Evolutionary conservation across 495 filamentous ascomycete species (phyloP).

Genomic region (Xylaria grammica): DNA sequence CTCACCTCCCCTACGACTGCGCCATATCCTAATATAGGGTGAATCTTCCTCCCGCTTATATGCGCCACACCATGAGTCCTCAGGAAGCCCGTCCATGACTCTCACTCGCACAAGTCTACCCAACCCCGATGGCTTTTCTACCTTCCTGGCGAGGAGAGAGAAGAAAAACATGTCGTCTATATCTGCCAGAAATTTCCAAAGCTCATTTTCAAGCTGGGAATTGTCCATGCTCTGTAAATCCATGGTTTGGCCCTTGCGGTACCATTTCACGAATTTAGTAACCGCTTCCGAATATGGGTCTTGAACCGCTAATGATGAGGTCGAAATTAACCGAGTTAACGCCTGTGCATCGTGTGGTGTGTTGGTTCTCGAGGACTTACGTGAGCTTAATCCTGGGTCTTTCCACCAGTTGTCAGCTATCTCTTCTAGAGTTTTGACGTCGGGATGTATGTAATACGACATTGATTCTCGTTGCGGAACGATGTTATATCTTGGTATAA

Average conservation of each 20-base stretch:
- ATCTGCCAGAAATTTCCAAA: not conserved
- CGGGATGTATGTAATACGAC: not conserved
- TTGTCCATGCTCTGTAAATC: not conserved
- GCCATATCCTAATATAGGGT: not conserved
- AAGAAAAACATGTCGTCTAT: slow-evolving; percentile 4
- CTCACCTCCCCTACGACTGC: not conserved
- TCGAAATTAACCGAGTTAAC: not conserved
- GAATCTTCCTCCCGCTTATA: not conserved
- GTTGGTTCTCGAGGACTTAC: not conserved
- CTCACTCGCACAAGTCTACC: not conserved
- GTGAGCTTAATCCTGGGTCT: not conserved
- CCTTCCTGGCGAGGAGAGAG: not conserved
- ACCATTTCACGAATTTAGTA: not conserved
- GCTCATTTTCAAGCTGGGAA: not conserved
- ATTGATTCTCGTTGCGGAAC: not conserved
- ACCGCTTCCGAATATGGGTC: slow-evolving; percentile 3
- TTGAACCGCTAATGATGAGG: slow-evolving; percentile 3
- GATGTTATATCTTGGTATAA: not conserved
- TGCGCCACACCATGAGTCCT: not conserved
- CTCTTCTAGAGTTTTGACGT: not conserved
- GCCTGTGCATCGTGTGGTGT: slow-evolving; percentile 2
- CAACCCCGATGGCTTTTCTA: not conserved
- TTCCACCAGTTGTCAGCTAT: slow-evolving; percentile 8
- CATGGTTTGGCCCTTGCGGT: not conserved
- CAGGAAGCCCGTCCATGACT: not conserved